Base-by-base conservation (phyloP, 345 rosid genomes). In the Arabidopsis suecica region DNA sequence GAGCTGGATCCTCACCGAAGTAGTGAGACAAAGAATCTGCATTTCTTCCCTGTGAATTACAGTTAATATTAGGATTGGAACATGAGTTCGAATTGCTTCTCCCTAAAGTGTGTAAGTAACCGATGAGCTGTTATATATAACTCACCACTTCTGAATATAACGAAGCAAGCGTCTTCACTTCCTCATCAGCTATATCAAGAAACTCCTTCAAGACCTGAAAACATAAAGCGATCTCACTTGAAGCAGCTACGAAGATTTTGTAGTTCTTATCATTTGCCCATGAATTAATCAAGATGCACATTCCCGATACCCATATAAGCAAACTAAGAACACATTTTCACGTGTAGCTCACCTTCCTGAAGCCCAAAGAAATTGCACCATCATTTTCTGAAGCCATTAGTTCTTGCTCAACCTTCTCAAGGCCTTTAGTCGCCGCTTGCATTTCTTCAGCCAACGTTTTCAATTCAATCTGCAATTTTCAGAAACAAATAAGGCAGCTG, bases 351-450 rank as follows among this genome's bases (percentile, higher is more conserved):
- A 91, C 99, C 90, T 87, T 86, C 65, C 88, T 96, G 79, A 95
- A 95, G 58, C 97, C 97, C 22, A 79, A 22, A 79, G 97, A 95
- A 65, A 92, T 82, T 64, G 78, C 82, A 83, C 96, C 99, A 78
- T 95, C 99, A 72, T 82, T 85, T 78, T 85, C 89, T 62, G 99
- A 95, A 83, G 90, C 89, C 20, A 80, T 36, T 48, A 95, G 97
- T 74, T 95, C 99, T 84, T 89, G 91, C 71, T 82, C 92, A 25
- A 95, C 92, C 84, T 95, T 95, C 75, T 92, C 97, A 78, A 95
- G 93, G 77, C 99, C 99, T 86, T 84, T 95, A 81, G 84, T 85
- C 58, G 89, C 93, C 64, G 99, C 99, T 87, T 95, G 99, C 97
- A 94, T 92, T 85, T 94, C 98, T 85, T 94, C 98, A 76, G 98